Evolutionary conservation across 176 grass and related monocot genomes (phyloP).

Genomic region (Musa troglodytarum): DNA sequence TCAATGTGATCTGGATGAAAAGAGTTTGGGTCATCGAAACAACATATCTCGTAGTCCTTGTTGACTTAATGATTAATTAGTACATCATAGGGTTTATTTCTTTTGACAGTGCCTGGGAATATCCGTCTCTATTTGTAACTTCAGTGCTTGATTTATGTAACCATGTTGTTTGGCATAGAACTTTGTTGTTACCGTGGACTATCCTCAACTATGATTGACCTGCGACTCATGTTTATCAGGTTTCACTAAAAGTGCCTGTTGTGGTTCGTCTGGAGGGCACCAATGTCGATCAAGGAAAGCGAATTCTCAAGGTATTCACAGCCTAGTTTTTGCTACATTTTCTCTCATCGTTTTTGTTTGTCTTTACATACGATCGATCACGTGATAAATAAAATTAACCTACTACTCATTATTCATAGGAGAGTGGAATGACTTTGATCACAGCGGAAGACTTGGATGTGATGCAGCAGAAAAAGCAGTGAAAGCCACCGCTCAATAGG

Average conservation of each 20-base stretch:
- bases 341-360: neutral
- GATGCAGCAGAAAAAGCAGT: constrained; percentile 94
- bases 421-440: constrained; percentile 89
- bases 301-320: constrained; percentile 86
- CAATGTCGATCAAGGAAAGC: constrained; percentile 97
- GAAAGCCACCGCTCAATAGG: constrained; percentile 46
- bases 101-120: no score
- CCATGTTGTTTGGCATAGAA: no score
- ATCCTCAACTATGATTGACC: neutral
- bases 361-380: no score
- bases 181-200: neutral
- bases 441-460: constrained; percentile 97
- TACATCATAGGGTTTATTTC: no score
- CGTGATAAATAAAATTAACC: no score
- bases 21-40: no score
- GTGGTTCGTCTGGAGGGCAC: constrained; percentile 93
- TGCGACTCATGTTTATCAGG: constrained; percentile 34
- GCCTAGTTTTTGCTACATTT: neutral
- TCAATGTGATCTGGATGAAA: no score
- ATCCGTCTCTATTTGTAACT: no score
- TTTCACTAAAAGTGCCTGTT: constrained; percentile 92
- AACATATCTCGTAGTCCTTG: no score
- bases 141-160: neutral
- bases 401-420: constrained; percentile 32
- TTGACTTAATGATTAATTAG: no score